Base-by-base conservation (phyloP, 768 basidiomycete species). In the Dentipellis fragilis region DNA sequence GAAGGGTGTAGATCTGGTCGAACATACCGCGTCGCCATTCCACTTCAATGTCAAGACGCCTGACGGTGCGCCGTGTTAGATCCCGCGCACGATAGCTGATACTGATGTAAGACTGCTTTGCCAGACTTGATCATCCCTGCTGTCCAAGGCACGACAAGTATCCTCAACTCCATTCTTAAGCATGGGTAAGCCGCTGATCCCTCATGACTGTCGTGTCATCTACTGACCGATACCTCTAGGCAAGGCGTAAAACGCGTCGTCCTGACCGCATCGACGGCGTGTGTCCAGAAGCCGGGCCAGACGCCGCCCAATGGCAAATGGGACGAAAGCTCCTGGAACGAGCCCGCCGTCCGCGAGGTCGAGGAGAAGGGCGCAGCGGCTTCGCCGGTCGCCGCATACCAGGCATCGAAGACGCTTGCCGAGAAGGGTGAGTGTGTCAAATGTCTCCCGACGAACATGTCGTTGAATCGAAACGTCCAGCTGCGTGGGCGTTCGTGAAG, bases 161-260 rank as follows among this genome's bases (percentile, higher is more conserved):
- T 75, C 6, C 65, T 76, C 22, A 63, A 67, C 36, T 61, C 63
- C 34, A 66, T 68, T 17, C 42, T 64, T 55, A 68, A 69, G 60
- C 56, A 64, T 63, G 68, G 66, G 69, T 45, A 69, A 51, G 37
- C 51, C 8, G n/a, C 19, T 3, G 14, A 14, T 35, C 49, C 10
- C 8, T 17, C n/a, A 10, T 9, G 8, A 19, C 12, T 9, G 4
- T 35, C n/a, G 21, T 16, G 22, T 14, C 14, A 19, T 35, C 14
- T 21, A 19, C 53, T 54, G 14, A 46, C 42, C 29, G 29, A 6
- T 16, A 29, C 19, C 2, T 7, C 6, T 50, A 16, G 14, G 19
- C 1, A 54, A 68, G 69, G 61, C 2, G 64, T 78, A 58, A 67
- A 75, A 65, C 67, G 77, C n/a, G 67, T 78, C 1, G 73, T 77